phyloP scores from a whole-genome alignment of 2,329 filamentous ascomycete genomes.

The Escovopsis weberi region DNA sequence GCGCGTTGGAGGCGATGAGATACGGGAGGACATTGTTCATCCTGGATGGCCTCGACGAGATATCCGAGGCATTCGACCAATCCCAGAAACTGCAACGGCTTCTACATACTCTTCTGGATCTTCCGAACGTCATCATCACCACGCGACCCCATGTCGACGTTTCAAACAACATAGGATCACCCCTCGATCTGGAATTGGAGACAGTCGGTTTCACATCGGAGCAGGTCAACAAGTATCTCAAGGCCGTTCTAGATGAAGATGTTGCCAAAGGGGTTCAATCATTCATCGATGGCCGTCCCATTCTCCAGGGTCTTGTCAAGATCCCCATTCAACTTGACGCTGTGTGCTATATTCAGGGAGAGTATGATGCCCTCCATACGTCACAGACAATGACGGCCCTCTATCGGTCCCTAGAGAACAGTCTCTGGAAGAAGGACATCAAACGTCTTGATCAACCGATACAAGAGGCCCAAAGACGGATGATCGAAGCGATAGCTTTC shows the following conservation, averaged over 20 bases:
- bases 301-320: constrained; percentile 22
- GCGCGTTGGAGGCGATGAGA: constrained; percentile 1
- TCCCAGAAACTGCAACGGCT: constrained; percentile 9
- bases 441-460: constrained; percentile 12
- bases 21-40: constrained; percentile 20
- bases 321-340: constrained; percentile 32
- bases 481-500: constrained; percentile 17
- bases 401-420: constrained; percentile 18
- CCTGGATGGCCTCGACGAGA: constrained; percentile 30
- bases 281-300: constrained; percentile 18
- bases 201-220: constrained; percentile 23
- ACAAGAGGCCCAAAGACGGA: background rate
- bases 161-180: constrained; percentile 1
- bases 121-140: constrained; percentile 24
- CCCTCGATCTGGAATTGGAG: constrained; percentile 22
- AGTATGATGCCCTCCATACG: constrained; percentile 5
- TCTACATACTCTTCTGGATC: constrained; percentile 17
- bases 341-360: constrained; percentile 23
- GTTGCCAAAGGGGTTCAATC: constrained; percentile 12
- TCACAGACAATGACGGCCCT: constrained; percentile 6
- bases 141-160: constrained; percentile 18
- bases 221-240: constrained; percentile 19
- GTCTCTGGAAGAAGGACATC: constrained; percentile 24
- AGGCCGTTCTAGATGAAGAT: background rate
- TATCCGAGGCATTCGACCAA: constrained; percentile 11